Conservation (phyloP, 805 yeast species). For the Starmerella lactis-condensi region DNA sequence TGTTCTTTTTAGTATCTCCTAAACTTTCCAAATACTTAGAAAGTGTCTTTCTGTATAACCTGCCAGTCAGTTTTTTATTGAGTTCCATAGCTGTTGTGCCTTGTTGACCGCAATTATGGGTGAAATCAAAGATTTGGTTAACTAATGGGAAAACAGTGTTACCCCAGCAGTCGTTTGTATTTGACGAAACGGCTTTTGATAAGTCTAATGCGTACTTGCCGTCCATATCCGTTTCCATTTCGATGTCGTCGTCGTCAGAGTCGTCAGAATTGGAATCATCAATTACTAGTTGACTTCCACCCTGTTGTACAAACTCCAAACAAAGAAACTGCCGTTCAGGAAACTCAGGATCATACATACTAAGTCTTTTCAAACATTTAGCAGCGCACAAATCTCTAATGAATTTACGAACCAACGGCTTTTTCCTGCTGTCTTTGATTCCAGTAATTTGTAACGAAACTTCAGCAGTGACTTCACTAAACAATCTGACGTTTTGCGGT, state of each 20-base stretch:
- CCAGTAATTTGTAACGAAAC: constrained; percentile 17
- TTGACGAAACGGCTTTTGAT: not conserved
- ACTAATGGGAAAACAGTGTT: constrained; percentile 46
- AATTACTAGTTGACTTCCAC: not conserved
- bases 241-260: constrained; percentile 20
- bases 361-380: constrained; percentile 19
- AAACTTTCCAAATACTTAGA: constrained; percentile 34
- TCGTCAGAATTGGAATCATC: constrained; percentile 4
- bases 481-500: constrained; percentile 21
- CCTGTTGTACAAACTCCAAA: constrained; percentile 20
- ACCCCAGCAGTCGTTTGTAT: constrained; percentile 13
- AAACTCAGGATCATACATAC: constrained; percentile 21
- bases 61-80: constrained; percentile 34
- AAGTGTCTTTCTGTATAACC: constrained; percentile 33
- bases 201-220: constrained; percentile 15
- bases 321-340: constrained; percentile 21
- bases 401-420: constrained; percentile 14
- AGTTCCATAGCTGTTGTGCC: constrained; percentile 50
- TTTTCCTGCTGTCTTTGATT: constrained; percentile 18
- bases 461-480: constrained; percentile 25
- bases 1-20: constrained; percentile 20
- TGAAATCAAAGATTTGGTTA: constrained; percentile 40
- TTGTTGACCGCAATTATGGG: constrained; percentile 24
- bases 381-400: constrained; percentile 17
- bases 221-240: constrained; percentile 10